Evolutionary conservation across 441 rosid genomes (phyloP), one percentile per base, ranked within the genome.

Genomic region (Adansonia madagascariensis): DNA sequence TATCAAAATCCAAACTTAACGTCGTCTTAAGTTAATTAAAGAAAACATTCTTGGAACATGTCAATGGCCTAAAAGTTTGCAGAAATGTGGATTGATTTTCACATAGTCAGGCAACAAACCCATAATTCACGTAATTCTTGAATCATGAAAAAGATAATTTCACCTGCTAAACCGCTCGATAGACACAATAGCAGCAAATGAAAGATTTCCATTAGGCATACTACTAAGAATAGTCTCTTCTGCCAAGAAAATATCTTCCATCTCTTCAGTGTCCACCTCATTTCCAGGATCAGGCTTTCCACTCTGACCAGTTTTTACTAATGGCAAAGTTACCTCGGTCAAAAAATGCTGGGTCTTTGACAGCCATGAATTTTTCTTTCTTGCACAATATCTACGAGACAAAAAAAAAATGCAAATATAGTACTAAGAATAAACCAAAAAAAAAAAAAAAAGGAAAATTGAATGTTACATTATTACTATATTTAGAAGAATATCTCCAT

Each of bases 161-260:
- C 85, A 92, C 99, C 99, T 94, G 90, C 99, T 91, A 88, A 96
- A 96, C 83, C 92, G 98, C 85, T 94, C 98, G 46, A 96, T 89
- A 70, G 98, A 93, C 63, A 94, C 85, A 31, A 91, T 84, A 78
- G 99, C 97, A 80, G 94, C 92, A 62, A 86, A 75, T 4, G 98
- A 94, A 71, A 96, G 93, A 81, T 78, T 57, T 60, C 98, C 95
- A 69, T 85, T 88, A 0, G 89, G 88, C n/a, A 91, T 89, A 76
- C 81, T 76, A 18, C 91, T 77, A 35, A 82, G 67, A 81, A 91
- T 82, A 1, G 95, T 96, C 86, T 84, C 91, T 71, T 94, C 98
- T 31, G 85, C 90, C 77, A 90, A 79, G 79, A 87, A 91, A 52
- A 94, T 87, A 44, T 94, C 96, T 81, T 90, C 92, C 88, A 90